Conservation (phyloP, 1,139 yeast species). For the Debaryomyces fabryi region DNA sequence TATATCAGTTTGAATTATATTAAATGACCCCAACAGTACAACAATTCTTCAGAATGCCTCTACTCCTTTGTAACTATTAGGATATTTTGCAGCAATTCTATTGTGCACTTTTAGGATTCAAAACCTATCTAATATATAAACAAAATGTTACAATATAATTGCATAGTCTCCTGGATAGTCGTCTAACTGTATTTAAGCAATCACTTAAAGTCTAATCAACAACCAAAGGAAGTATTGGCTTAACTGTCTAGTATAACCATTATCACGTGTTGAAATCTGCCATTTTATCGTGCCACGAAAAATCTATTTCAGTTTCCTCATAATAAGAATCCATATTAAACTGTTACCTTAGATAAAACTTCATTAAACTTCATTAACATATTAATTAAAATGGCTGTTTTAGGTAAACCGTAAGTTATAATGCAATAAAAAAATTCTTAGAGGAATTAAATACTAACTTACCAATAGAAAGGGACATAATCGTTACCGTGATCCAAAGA, state of each 20-base stretch:
- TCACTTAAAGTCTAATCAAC: not conserved
- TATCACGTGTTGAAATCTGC: not conserved
- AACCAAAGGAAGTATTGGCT: not conserved
- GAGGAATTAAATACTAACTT: slow-evolving; percentile 16
- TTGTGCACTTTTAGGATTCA: not conserved
- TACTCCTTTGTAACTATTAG: not conserved
- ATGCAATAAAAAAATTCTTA: not conserved
- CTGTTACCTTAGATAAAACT: no score
- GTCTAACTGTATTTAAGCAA: no score
- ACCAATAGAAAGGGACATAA: slow-evolving; percentile 31
- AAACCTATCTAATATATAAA: not conserved
- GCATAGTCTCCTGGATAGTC: not conserved
- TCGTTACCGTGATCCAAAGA: slow-evolving; percentile 70
- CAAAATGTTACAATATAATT: not conserved
- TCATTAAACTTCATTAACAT: not conserved
- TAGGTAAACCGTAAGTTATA: slow-evolving; percentile 43
- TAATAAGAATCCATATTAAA: not conserved
- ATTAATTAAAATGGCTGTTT: slow-evolving; percentile 31
- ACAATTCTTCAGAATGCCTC: not conserved
- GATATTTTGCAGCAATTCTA: not conserved
- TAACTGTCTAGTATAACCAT: not conserved
- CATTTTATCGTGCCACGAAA: not conserved
- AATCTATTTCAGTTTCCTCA: not conserved
- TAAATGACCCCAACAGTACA: not conserved
- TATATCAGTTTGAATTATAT: not conserved